Conservation (phyloP, 2,329 filamentous ascomycete species). For the Phoma sp. region DNA sequence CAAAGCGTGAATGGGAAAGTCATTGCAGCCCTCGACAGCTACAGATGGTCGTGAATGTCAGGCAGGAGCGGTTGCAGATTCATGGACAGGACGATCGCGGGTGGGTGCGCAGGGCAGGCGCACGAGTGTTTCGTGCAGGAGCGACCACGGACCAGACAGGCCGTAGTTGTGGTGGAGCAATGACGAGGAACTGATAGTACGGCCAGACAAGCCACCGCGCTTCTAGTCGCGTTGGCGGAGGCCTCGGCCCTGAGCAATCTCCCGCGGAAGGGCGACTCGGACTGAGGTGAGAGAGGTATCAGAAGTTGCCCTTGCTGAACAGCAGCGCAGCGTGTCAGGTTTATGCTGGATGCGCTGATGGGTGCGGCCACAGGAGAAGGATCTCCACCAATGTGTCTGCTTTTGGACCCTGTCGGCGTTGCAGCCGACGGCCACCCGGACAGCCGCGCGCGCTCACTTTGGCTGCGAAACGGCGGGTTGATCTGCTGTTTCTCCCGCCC, state of each 20-base stretch:
- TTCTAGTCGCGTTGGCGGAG: constrained; percentile 9
- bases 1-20: constrained; percentile 12
- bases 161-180: constrained; percentile 11
- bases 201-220: constrained; percentile 8
- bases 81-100: constrained; percentile 10
- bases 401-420: constrained; percentile 8
- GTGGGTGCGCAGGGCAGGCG: constrained; percentile 12
- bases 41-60: neutral
- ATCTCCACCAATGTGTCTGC: constrained; percentile 9
- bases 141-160: constrained; percentile 10
- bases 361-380: neutral
- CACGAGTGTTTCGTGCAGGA: constrained; percentile 19
- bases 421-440: constrained; percentile 1
- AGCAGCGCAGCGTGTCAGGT: neutral
- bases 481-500: constrained; percentile 4
- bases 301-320: neutral
- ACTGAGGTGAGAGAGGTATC: neutral
- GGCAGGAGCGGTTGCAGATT: constrained; percentile 52
- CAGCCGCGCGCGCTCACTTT: constrained; percentile 6
- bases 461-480: constrained; percentile 7
- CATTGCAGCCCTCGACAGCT: constrained; percentile 44
- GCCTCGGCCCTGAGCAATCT: constrained; percentile 3
- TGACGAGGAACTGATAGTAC: neutral
- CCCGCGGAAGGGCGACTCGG: neutral
- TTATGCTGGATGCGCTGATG: neutral